phyloP scores from a whole-genome alignment of 176 grass and related monocot genomes.

The Lolium multiflorum region DNA sequence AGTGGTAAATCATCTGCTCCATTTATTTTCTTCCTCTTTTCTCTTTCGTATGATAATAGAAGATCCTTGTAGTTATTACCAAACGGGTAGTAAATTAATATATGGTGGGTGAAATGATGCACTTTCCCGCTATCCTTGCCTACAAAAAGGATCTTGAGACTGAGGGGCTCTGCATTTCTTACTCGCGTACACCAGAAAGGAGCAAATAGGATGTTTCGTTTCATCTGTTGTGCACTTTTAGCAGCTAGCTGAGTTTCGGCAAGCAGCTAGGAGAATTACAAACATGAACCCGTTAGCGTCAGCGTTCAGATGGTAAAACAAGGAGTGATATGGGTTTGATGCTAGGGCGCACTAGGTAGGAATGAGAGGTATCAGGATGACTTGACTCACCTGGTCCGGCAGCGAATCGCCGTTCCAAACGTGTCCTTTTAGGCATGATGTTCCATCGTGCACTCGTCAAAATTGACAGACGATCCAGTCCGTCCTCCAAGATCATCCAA shows the following conservation, averaged over 20 bases:
- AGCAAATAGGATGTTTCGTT: neutral
- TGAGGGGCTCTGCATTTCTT: neutral
- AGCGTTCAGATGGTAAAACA: neutral
- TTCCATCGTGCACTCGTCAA: neutral
- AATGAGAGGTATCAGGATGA: neutral
- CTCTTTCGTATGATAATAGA: too few relatives aligned
- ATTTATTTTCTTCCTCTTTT: too few relatives aligned
- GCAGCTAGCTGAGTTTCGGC: neutral
- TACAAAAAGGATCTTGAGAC: neutral
- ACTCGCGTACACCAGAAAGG: neutral
- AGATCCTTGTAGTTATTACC: neutral
- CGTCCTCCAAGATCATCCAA: neutral
- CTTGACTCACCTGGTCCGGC: neutral
- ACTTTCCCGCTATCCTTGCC: neutral
- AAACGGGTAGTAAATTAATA: neutral
- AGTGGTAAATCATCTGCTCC: too few relatives aligned
- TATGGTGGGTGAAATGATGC: neutral
- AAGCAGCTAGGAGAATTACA: neutral
- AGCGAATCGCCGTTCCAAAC: neutral
- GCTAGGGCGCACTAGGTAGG: neutral
- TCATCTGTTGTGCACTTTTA: neutral
- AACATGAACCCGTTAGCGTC: neutral
- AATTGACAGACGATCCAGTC: neutral
- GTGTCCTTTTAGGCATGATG: neutral
- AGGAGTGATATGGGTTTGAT: neutral